Evolutionary conservation across 306 rosid genomes (phyloP), one percentile per base, ranked within the genome.

Genomic region (Sicyos edulis): DNA sequence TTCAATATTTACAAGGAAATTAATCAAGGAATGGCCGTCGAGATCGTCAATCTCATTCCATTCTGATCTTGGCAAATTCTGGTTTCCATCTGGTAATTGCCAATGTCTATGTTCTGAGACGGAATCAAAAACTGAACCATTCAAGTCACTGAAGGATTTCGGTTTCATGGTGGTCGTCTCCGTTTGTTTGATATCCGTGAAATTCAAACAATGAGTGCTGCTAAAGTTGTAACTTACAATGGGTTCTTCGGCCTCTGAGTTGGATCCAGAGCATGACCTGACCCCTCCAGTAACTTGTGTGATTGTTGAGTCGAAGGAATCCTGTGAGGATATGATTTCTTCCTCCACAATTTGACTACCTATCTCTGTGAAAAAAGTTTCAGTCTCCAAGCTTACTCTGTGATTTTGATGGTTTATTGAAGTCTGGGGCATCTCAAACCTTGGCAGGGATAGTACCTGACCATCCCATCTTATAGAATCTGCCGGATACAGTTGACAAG

Each of bases 291-390:
- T 65, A n/a, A 79, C 87, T 83, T 86, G 86, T 71, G 87, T 86
- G 75, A 90, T 65, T n/a, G 92, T 80, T 78, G 93, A 91, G 54
- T 87, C 86, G 70, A 81, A 81, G 68, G 97, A 90, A 82, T 86
- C 88, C 82, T 88, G 96, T 45, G 96, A 86, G 52, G 91, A 82
- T 79, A 91, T 74, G 62, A 85, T 68, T 80, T 86, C 96, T 76
- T 88, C 93, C 74, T 82, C 88, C 58, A 77, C 79, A 77, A 75
- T 77, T 80, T 78, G 86, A 74, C 74, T 73, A 59, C 77, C 83
- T 76, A 68, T 75, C 62, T 82, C 80, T 45, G 59, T 52, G 56
- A 61, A 61, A 73, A 73, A 75, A 53, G 34, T 77, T 32, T 56
- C 80, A 56, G 69, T 82, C 62, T 81, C 77, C 22, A 81, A 71